A percentile compares a stretch with the other conserved stretches of the same genome.
Conservation (phyloP, 306 rosid genomes). For the Albizia julibrissin region DNA sequence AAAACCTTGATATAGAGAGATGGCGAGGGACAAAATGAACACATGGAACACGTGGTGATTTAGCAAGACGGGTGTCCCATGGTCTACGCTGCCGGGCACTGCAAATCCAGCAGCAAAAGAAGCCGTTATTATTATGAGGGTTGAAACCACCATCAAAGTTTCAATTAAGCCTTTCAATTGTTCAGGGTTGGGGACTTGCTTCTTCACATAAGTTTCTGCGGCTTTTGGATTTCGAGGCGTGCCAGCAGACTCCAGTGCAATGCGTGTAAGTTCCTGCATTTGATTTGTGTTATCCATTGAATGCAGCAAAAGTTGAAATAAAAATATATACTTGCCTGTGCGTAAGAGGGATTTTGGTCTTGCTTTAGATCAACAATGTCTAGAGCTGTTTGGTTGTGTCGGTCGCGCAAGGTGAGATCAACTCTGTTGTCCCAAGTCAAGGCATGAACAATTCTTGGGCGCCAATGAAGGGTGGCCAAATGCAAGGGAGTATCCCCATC, state of each 20-base stretch:
- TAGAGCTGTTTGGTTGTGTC: not conserved
- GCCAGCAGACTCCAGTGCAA: slow-evolving; percentile 18
- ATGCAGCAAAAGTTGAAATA: too few relatives aligned
- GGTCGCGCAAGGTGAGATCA: not conserved
- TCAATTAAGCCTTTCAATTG: slow-evolving; percentile 16
- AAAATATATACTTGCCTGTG: slow-evolving; percentile 18
- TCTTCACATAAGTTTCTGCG: not conserved
- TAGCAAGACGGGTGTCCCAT: slow-evolving; percentile 23
- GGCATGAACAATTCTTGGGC: slow-evolving; percentile 16
- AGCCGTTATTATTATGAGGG: slow-evolving; percentile 31
- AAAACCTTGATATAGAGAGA: too few relatives aligned
- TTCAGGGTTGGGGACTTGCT: too few relatives aligned
- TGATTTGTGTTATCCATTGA: not conserved
- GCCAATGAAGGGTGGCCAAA: slow-evolving; percentile 8
- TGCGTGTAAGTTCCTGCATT: slow-evolving; percentile 25
- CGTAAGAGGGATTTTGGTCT: too few relatives aligned
- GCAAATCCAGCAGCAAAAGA: slow-evolving; percentile 44
- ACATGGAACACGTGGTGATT: not conserved
- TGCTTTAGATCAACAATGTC: not conserved
- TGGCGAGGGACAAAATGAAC: slow-evolving; percentile 33
- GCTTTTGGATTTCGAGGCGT: too few relatives aligned
- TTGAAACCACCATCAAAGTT: slow-evolving; percentile 32
- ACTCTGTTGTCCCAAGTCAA: slow-evolving; percentile 15
- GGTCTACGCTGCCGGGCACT: slow-evolving; percentile 8
- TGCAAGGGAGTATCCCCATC: slow-evolving; percentile 34